Conservation (phyloP, 257 asterid species). For the Lycium ferocissimum region DNA sequence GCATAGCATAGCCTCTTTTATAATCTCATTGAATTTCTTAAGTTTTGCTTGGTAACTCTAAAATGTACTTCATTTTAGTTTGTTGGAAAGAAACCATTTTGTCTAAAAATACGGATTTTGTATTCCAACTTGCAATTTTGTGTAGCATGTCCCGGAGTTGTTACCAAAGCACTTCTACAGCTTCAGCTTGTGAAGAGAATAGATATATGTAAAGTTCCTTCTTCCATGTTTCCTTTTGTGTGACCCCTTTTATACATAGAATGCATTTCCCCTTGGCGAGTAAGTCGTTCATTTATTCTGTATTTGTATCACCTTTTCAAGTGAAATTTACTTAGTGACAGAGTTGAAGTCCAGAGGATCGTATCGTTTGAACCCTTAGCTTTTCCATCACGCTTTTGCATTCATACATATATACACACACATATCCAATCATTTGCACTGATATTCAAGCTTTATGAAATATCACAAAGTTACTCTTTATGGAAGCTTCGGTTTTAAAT, state of each 20-base stretch:
- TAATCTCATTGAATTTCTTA: neutral
- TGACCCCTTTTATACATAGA: neutral
- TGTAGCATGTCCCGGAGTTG: neutral
- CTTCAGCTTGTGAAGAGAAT: neutral
- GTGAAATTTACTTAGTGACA: neutral
- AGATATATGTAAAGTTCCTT: neutral
- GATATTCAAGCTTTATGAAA: neutral
- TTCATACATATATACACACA: neutral
- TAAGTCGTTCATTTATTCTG: neutral
- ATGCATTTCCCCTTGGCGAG: neutral
- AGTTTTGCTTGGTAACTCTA: neutral
- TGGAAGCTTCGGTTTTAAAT: slow-evolving; percentile 31
- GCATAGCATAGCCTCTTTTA: neutral
- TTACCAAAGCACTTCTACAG: neutral
- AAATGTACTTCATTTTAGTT: neutral
- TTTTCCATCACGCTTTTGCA: neutral
- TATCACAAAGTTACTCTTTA: neutral
- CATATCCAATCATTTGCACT: neutral
- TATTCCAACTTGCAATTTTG: neutral
- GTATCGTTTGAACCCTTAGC: neutral
- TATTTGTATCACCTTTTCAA: neutral
- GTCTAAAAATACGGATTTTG: neutral
- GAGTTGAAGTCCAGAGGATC: neutral
- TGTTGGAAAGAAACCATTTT: neutral
- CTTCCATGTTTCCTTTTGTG: neutral